These are phyloP conservation scores for Paecilomyces formosus DNA, from an alignment of 2,329 filamentous ascomycete species.

Conservation along the genomic window DNA sequence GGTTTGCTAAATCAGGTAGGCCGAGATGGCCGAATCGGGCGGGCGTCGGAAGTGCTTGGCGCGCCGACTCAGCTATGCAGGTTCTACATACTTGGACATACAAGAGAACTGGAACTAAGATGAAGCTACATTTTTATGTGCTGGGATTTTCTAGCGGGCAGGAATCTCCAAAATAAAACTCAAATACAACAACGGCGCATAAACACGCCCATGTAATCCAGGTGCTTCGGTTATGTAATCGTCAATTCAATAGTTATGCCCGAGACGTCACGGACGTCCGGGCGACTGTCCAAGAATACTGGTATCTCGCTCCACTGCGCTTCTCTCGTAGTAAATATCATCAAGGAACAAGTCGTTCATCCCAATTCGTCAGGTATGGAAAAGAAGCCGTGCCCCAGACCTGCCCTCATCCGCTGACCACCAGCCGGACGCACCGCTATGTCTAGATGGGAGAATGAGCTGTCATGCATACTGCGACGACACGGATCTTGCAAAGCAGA, in stretches of 20 bases:
- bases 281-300: slow-evolving; percentile 14
- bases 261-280: slow-evolving; percentile 20
- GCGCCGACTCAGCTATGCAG: background rate
- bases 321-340: slow-evolving; percentile 3
- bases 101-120: background rate
- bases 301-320: slow-evolving; percentile 9
- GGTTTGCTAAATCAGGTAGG: background rate
- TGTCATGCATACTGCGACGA: background rate
- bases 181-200: background rate
- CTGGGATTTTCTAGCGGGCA: background rate
- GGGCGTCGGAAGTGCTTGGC: background rate
- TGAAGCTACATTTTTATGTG: background rate
- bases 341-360: slow-evolving; percentile 1
- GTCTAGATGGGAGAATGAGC: background rate
- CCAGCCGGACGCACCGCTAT: background rate
- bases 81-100: background rate
- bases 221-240: slow-evolving; percentile 19
- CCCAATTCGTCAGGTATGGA: slow-evolving; percentile 1
- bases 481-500: background rate
- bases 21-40: background rate
- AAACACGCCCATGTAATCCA: slow-evolving; percentile 1
- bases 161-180: background rate
- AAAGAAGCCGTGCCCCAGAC: slow-evolving; percentile 1
- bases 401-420: background rate
- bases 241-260: slow-evolving; percentile 17